Conservation (phyloP, 495 filamentous ascomycete genomes). For the Trichoderma erinaceum region DNA sequence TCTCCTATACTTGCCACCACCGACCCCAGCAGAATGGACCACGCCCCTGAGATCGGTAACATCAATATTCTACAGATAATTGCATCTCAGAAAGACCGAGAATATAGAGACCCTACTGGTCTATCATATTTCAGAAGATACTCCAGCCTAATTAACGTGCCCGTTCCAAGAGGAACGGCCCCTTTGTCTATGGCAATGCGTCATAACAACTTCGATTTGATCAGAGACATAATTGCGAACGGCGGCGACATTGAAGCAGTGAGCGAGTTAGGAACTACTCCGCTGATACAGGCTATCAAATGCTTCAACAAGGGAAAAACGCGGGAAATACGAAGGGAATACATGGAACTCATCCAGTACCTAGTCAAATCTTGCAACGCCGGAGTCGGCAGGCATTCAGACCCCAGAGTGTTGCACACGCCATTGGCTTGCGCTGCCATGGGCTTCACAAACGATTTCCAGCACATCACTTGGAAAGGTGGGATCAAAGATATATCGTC, state of each 20-base stretch:
- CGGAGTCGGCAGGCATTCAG: background rate
- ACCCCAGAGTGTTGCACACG: background rate
- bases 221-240: background rate
- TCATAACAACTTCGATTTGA: background rate
- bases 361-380: background rate
- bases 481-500: background rate
- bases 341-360: background rate
- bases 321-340: background rate
- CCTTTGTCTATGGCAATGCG: background rate
- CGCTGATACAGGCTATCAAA: background rate
- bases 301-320: background rate
- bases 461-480: background rate
- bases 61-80: background rate
- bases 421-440: background rate
- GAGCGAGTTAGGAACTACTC: background rate
- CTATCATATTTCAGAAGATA: background rate
- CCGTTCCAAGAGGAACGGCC: background rate
- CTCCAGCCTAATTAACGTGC: background rate
- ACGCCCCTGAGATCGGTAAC: background rate
- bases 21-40: background rate
- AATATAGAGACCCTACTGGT: background rate
- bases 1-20: background rate
- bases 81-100: background rate
- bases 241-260: background rate
- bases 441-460: background rate